phyloP scores from a whole-genome alignment of 257 asterid species.

The Oldenlandia corymbosa region DNA sequence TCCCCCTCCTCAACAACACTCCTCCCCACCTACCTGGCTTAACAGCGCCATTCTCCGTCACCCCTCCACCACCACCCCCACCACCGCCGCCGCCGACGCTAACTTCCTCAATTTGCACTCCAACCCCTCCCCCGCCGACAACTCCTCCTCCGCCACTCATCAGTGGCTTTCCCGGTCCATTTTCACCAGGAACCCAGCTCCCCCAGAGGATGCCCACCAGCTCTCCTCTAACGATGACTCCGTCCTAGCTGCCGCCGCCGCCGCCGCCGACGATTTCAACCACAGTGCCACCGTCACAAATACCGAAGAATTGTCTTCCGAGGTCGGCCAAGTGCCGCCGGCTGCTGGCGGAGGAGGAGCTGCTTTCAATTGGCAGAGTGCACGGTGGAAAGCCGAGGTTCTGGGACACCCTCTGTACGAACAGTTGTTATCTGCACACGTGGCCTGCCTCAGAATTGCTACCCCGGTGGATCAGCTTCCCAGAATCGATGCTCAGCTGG shows the following conservation, averaged over 20 bases:
- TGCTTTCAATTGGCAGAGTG: slow-evolving; percentile 51
- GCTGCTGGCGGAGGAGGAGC: slow-evolving; percentile 25
- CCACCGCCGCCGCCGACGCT: slow-evolving; percentile 20
- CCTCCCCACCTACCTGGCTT: slow-evolving; percentile 51
- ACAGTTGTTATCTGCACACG: slow-evolving; percentile 66
- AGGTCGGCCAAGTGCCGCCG: slow-evolving; percentile 23
- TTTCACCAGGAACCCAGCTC: slow-evolving; percentile 21
- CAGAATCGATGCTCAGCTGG: slow-evolving; percentile 63
- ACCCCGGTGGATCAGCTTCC: slow-evolving; percentile 88
- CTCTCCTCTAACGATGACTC: slow-evolving; percentile 36
- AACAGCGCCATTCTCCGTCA: slow-evolving; percentile 49
- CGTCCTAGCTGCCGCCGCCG: slow-evolving; percentile 25
- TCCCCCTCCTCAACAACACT: too few relatives aligned
- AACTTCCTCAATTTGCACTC: slow-evolving; percentile 60
- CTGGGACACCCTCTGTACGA: slow-evolving; percentile 61
- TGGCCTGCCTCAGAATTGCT: slow-evolving; percentile 68
- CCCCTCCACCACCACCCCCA: slow-evolving; percentile 26
- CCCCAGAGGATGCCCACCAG: slow-evolving; percentile 21
- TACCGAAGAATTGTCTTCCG: too few relatives aligned
- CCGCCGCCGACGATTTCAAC: slow-evolving; percentile 32
- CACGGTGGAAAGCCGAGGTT: slow-evolving; percentile 52
- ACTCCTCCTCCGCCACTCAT: slow-evolving; percentile 18
- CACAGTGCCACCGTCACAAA: slow-evolving; percentile 6
- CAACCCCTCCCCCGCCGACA: slow-evolving; percentile 32
- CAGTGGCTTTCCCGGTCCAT: slow-evolving; percentile 52